Evolutionary conservation across 2,329 filamentous ascomycete genomes (phyloP).

Genomic region (Lithohypha guttulata): DNA sequence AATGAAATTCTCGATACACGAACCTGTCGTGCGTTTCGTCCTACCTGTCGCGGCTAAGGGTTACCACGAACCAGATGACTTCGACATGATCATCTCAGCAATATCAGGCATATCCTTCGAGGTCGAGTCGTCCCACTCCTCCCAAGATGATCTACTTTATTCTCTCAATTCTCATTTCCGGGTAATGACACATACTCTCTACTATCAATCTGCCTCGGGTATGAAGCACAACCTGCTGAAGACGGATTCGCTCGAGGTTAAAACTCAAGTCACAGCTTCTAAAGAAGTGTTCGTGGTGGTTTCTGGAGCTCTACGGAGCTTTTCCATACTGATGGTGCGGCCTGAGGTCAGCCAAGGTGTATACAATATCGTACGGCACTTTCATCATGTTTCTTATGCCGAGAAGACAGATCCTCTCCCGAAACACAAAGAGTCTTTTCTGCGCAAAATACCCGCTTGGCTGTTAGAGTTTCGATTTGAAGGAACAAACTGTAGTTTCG

Average conservation of each 20-base stretch:
- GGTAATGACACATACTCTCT: conserved; percentile 75
- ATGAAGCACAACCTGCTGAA: conserved; percentile 77
- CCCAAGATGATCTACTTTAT: conserved; percentile 75
- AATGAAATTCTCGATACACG: conserved; percentile 92
- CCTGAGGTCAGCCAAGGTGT: conserved; percentile 88
- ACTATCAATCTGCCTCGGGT: conserved; percentile 82
- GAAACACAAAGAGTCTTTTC: conserved; percentile 41
- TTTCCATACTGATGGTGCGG: conserved; percentile 78
- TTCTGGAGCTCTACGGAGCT: conserved; percentile 71
- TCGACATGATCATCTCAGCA: conserved; percentile 88
- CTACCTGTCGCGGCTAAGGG: conserved; percentile 58
- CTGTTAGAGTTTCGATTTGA: conserved; percentile 73
- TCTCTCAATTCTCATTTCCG: conserved; percentile 71
- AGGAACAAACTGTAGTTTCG: conserved; percentile 77
- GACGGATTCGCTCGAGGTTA: conserved; percentile 80
- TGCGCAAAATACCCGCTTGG: conserved; percentile 75
- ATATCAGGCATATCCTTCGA: conserved; percentile 90
- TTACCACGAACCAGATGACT: conserved; percentile 59
- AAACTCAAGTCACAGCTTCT: conserved; percentile 70
- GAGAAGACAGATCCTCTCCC: conserved; percentile 38
- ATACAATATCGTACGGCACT: conserved; percentile 77
- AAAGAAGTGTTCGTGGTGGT: conserved; percentile 76
- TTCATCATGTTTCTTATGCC: conserved; percentile 59
- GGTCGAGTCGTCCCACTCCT: conserved; percentile 88
- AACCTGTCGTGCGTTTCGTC: conserved; percentile 83